Conservation (phyloP, 495 filamentous ascomycete species). For the Lindgomyces ingoldianus region DNA sequence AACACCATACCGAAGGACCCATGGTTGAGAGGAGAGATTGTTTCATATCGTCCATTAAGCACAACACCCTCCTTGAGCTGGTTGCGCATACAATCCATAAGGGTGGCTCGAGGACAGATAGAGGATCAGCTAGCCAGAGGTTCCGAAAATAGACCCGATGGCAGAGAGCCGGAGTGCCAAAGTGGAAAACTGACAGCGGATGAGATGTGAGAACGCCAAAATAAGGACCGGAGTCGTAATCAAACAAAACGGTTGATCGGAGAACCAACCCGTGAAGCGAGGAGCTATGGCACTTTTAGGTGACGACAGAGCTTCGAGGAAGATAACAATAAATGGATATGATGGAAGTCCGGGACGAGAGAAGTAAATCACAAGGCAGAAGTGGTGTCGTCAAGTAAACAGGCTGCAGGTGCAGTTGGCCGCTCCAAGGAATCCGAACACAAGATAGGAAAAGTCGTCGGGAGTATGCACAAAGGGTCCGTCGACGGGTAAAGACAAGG, state of each 20-base stretch:
- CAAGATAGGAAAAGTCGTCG: constrained; percentile 24
- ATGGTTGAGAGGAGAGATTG: constrained; percentile 92
- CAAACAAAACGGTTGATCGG: constrained; percentile 31
- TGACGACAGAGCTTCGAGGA: constrained; percentile 29
- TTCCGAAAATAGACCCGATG: constrained; percentile 20
- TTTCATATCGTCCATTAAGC: constrained; percentile 69
- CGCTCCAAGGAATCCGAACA: constrained; percentile 28
- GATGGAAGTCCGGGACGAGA: constrained; percentile 20
- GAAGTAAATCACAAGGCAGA: constrained; percentile 20
- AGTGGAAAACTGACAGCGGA: constrained; percentile 3
- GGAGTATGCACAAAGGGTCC: constrained; percentile 39
- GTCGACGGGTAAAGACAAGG: constrained; percentile 39
- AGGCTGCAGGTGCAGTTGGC: constrained; percentile 24
- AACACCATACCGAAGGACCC: constrained; percentile 99
- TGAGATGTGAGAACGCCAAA: background rate
- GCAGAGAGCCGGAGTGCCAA: constrained; percentile 15
- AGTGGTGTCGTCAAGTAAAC: constrained; percentile 29
- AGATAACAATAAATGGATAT: constrained; percentile 33
- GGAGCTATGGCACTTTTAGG: constrained; percentile 38
- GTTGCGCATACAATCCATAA: constrained; percentile 50
- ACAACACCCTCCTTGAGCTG: constrained; percentile 45
- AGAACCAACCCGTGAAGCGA: constrained; percentile 27
- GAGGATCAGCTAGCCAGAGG: constrained; percentile 15
- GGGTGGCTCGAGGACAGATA: constrained; percentile 2
- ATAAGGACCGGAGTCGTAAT: constrained; percentile 19